Conservation (phyloP, 106 monocot genomes). For the Dendrobium nobile region DNA sequence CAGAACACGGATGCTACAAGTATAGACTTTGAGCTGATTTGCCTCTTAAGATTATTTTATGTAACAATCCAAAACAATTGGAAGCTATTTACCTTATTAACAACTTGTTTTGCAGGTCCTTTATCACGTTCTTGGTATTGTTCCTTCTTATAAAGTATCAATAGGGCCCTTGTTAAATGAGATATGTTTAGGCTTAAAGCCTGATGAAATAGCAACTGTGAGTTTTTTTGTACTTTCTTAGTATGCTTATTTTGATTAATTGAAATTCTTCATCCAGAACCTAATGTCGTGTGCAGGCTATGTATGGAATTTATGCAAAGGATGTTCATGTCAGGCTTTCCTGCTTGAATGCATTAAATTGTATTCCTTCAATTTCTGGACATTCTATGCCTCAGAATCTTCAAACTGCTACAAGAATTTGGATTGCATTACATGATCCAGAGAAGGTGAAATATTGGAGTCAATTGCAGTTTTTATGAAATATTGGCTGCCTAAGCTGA, state of each 20-base stretch:
- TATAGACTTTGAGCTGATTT: conserved; percentile 17
- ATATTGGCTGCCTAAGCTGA: background rate
- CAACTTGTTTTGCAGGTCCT: conserved; percentile 49
- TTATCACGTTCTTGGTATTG: conserved; percentile 82
- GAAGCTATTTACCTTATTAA: background rate
- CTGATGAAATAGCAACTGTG: conserved; percentile 55
- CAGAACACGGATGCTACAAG: conserved; percentile 80
- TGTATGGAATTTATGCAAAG: conserved; percentile 84
- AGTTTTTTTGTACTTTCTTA: conserved; percentile 10
- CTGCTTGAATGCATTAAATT: conserved; percentile 90
- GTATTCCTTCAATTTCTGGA: conserved; percentile 67
- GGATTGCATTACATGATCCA: conserved; percentile 95
- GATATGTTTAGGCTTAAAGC: conserved; percentile 74
- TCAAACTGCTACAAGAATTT: conserved; percentile 59
- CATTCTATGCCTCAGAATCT: conserved; percentile 55
- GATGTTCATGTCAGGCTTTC: conserved; percentile 90
- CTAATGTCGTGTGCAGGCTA: conserved; percentile 46
- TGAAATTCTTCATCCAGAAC: background rate
- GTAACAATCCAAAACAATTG: background rate
- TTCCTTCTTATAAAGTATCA: conserved; percentile 60
- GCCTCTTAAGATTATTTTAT: background rate
- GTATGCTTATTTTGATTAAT: background rate
- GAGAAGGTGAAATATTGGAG: conserved; percentile 49
- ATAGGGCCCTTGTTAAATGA: conserved; percentile 89
- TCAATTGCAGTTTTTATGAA: background rate